Evolutionary conservation across 2,329 filamentous ascomycete species (phyloP).

Genomic region (Teratosphaeria zuluensis): DNA sequence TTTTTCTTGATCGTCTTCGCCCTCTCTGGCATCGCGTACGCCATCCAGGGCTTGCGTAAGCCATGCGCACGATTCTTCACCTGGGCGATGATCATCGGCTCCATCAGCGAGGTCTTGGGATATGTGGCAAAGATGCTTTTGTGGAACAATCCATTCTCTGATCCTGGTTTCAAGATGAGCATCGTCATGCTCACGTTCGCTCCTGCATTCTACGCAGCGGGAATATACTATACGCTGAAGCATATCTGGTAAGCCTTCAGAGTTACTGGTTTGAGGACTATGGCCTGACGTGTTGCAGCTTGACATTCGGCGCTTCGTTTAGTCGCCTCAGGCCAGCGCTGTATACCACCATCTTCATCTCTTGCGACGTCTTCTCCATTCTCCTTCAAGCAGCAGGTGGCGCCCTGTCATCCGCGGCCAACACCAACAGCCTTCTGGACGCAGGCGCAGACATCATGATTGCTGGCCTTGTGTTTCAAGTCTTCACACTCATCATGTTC

Average conservation of each 20-base stretch:
- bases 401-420: constrained; percentile 45
- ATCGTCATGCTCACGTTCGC: constrained; percentile 36
- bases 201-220: constrained; percentile 30
- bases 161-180: constrained; percentile 34
- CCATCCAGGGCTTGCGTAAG: constrained; percentile 21
- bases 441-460: constrained; percentile 48
- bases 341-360: constrained; percentile 49
- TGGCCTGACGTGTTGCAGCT: constrained; percentile 25
- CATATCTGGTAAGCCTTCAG: constrained; percentile 14
- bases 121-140: constrained; percentile 35
- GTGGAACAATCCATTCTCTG: constrained; percentile 33
- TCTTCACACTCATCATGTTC: constrained; percentile 43
- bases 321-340: constrained; percentile 16
- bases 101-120: constrained; percentile 33
- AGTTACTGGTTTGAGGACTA: constrained; percentile 3
- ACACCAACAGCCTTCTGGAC: constrained; percentile 30
- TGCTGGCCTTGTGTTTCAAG: constrained; percentile 48
- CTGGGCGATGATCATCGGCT: constrained; percentile 31
- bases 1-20: constrained; percentile 31
- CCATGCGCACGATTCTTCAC: constrained; percentile 33
- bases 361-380: constrained; percentile 51
- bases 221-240: constrained; percentile 20
- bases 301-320: constrained; percentile 30
- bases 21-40: constrained; percentile 22
- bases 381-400: constrained; percentile 49